Conservation (phyloP, 768 basidiomycete genomes). For the Ramaria sp. region DNA sequence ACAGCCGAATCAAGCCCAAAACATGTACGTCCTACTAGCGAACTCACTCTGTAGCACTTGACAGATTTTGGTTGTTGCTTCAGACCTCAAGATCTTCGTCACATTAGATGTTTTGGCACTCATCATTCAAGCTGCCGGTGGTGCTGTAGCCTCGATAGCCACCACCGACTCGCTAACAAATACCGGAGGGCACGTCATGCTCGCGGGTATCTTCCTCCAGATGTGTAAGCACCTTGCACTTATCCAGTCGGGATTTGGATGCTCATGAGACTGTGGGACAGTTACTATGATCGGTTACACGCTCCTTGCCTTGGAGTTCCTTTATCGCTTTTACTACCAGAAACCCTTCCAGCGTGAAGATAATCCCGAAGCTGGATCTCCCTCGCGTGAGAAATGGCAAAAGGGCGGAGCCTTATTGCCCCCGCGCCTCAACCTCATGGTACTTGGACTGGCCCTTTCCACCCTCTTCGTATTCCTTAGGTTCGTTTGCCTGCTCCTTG, state of each 20-base stretch:
- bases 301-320: slow-evolving; percentile 32
- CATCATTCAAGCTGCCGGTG: slow-evolving; percentile 54
- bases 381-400: not conserved
- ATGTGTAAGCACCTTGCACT: slow-evolving; percentile 23
- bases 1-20: slow-evolving; percentile 35
- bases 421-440: slow-evolving; percentile 16
- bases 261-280: slow-evolving; percentile 27
- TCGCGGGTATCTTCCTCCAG: slow-evolving; percentile 54
- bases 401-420: not conserved
- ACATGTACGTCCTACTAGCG: slow-evolving; percentile 16
- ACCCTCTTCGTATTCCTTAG: slow-evolving; percentile 35
- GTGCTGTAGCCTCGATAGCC: slow-evolving; percentile 20
- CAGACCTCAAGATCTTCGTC: slow-evolving; percentile 6
- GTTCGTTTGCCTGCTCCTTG: slow-evolving; percentile 23
- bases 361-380: not conserved
- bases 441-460: slow-evolving; percentile 24
- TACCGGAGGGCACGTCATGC: slow-evolving; percentile 37
- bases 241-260: not conserved
- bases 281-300: slow-evolving; percentile 30
- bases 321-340: slow-evolving; percentile 28
- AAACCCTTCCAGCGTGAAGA: slow-evolving; percentile 21
- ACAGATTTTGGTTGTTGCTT: too few species aligned
- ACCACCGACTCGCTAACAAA: slow-evolving; percentile 11
- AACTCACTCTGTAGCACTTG: too few species aligned
- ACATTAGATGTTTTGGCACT: slow-evolving; percentile 43